Evolutionary conservation across 176 grass and related monocot genomes (phyloP).

Genomic region (Puya raimondii): DNA sequence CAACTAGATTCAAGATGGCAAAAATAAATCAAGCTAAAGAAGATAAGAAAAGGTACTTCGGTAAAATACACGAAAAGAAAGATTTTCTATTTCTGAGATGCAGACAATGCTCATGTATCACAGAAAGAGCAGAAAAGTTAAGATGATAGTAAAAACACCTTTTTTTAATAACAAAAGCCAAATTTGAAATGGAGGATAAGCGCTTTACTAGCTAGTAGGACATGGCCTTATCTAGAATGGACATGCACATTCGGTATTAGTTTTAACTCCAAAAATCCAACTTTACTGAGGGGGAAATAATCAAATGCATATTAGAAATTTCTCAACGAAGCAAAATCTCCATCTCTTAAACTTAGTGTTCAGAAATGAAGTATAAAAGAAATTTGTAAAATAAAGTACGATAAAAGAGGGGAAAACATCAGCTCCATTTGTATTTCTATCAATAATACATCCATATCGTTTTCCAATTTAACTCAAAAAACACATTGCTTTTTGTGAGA

Average conservation of each 20-base stretch:
- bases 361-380: background rate
- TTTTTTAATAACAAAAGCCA: background rate
- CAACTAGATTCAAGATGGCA: no score
- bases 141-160: background rate
- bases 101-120: background rate
- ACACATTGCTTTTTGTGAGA: background rate
- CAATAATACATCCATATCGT: no score
- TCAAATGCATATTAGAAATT: background rate
- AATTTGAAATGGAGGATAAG: background rate
- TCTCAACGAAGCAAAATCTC: background rate
- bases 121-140: background rate
- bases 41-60: no score
- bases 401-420: no score
- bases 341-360: background rate
- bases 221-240: background rate
- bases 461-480: no score
- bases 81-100: background rate
- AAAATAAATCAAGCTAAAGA: no score
- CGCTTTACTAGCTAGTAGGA: background rate
- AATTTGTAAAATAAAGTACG: background rate
- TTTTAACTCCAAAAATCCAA: background rate
- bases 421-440: no score
- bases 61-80: no score
- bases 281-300: background rate
- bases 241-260: background rate